Base-by-base conservation (phyloP, 139 green algal genomes). In the Volvox africanus region DNA sequence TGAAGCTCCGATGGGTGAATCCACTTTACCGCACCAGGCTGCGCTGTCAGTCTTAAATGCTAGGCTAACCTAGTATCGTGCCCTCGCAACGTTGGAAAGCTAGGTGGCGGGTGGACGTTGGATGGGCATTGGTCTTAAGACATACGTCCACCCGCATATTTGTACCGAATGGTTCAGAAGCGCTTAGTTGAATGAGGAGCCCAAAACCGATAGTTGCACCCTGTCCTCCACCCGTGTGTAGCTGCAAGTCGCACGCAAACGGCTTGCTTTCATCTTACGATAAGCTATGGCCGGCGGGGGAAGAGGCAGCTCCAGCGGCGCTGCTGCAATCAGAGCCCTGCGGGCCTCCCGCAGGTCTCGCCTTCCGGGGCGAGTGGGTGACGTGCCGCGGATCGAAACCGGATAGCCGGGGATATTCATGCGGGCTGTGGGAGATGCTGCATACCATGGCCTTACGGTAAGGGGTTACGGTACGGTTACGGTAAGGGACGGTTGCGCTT, bases 361-460 rank as follows among this genome's bases (percentile, higher is more conserved):
- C 55, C 26, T 89, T 26, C 26, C 37, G n/a, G 0, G 85, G 68
- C 24, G 21, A 82, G n/a, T 97, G 94, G 93, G 61, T 69, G 20
- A 80, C 80, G 24, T 98, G 96, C 92, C 86, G 67, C 0, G 95
- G 95, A 71, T 94, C 89, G 30, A 88, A 61, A 55, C 79, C 91
- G 11, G 88, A 92, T 20, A 93, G 30, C 13, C 88, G 96, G 0
- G 96, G 96, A 44, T 98, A 96, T 93, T 97, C 95, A 0, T 98
- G 96, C 75, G 96, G 92, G 6, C 82, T 98, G 75, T 98, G 96
- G 96, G 68, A 95, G 82, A 85, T 98, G 84, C 84, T 98, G 2
- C 96, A 98, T 91, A 93, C 93, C 12, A 84, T 96, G 55, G 93
- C 95, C 24, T 61, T 77, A 61, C 86, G 93, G 93, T 92, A 62